phyloP scores from a whole-genome alignment of 305 asterid species.

The Caryopteris hybrid region DNA sequence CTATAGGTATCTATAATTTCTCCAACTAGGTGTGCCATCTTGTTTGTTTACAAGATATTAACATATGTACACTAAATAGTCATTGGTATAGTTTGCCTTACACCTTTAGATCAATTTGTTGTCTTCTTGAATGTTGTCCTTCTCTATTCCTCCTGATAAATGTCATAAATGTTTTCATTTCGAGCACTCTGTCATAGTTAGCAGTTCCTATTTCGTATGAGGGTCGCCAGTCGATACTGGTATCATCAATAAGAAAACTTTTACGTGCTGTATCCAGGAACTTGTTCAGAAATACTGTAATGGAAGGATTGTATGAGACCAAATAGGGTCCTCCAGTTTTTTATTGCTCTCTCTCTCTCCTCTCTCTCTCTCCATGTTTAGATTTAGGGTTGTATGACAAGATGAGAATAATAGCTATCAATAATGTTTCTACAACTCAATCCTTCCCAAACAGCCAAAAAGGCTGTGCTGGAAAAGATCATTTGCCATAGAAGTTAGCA shows the following conservation, averaged over 20 bases:
- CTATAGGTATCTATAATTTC: constrained; percentile 22
- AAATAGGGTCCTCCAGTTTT: no score
- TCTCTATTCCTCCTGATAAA: background rate
- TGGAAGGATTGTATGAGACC: no score
- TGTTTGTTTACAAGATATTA: constrained; percentile 1
- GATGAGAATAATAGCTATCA: constrained; percentile 9
- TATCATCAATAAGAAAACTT: no score
- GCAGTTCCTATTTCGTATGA: background rate
- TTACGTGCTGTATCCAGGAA: no score
- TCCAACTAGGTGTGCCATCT: constrained; percentile 11
- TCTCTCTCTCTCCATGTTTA: no score
- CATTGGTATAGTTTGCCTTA: constrained; percentile 27
- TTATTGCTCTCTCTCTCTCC: background rate
- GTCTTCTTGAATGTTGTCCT: constrained; percentile 12
- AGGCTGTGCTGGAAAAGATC: constrained; percentile 16
- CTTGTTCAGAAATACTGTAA: no score
- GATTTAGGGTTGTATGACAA: background rate
- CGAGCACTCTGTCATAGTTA: background rate
- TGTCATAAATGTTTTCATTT: background rate
- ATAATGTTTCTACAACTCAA: background rate
- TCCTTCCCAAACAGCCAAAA: constrained; percentile 20
- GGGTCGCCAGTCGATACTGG: no score
- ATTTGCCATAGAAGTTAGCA: constrained; percentile 32
- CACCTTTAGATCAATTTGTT: constrained; percentile 20
- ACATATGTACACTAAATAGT: constrained; percentile 30